Base-by-base conservation (phyloP, 108 stramenopile species). In the Fistulifera pelliculosa region DNA sequence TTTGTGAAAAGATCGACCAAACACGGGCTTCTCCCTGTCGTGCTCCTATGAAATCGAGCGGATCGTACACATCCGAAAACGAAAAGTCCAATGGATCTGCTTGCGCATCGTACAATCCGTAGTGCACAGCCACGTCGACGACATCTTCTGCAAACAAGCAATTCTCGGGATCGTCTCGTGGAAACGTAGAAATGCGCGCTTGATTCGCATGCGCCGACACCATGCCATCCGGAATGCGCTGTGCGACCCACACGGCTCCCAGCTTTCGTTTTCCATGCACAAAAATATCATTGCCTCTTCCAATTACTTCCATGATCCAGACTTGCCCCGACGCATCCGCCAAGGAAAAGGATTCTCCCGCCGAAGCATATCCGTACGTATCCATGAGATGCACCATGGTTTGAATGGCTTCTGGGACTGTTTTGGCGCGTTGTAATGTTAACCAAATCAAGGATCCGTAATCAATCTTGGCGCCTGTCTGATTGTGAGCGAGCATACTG, bases 291-390 rank as follows among this genome's bases (percentile, higher is more conserved):
- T 49, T 38, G 11, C 86, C 86, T 44, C 73, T 47, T 27, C 80
- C 78, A 35, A 83, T 83, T 18, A 87, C 71, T 58, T 87, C 86
- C 76, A 82, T 77, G 43, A 83, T 79, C 86, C 86, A 87, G 1
- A 79, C 86, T 65, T 87, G 78, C 2, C 77, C 72, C 8, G 69
- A 57, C 11, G 48, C 35, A 61, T 87, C 86, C 17, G 72, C 68
- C 24, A 87, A 68, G 25, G 71, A 67, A 65, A 82, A 79, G 39
- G 71, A 70, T 62, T 87, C 86, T 19, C 81, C 78, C 41, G 69
- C 70, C 16, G 66, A 69, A 18, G 72, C 75, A 56, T 83, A 87
- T 23, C 86, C 86, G 53, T 77, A 71, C 17, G 50, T 44, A 62
- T 76, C 77, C 71, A 83, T 64, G 1, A 87, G 61, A 3, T 49